Base-by-base conservation (phyloP, 2,329 filamentous ascomycete species). In the Thielaviopsis cerberus region DNA sequence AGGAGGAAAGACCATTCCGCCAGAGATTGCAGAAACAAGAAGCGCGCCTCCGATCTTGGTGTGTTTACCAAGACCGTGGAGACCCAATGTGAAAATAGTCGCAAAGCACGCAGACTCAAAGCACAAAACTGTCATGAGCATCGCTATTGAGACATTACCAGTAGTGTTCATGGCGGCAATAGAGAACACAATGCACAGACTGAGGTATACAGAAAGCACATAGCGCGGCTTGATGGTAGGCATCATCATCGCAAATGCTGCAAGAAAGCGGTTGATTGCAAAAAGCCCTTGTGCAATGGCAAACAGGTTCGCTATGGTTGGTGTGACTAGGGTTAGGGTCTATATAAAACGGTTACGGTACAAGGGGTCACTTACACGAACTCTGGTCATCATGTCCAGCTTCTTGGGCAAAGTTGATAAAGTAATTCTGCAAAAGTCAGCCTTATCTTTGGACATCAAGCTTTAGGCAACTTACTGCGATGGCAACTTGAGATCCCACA, bases 11-110 rank as follows among this genome's bases (percentile, higher is more conserved):
- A 74, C 71, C 56, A 76, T 76, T n/a, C 76, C 78, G 5, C 78
- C 78, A 2, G 71, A 72, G 4, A 81, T 77, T 53, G 74, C 76
- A 1, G 72, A 76, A 1, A 81, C 73, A 34, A 82, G 75, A 62
- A 76, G 73, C 1, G 82, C 81, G 0, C 79, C 80, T 1, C 83
- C 85, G 58, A 82, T 76, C 72, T 87, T 86, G 27, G 81, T 84
- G 69, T 88, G 81, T 17, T 79, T 76, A 4, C 85, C 85, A 0
- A 81, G 70, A 0, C 77, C 78, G 11, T 77, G 72, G 66, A 81
- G 78, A 0, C 76, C 76, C 4, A 81, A 69, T 0, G 77, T 76
- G 57, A 81, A 77, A 63, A 81, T 80, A 48, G 76, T 79, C 1
- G 78, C 76, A 67, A 81, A 82, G 66, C 75, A 76, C 63, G 78